Base-by-base conservation (phyloP, 2,329 filamentous ascomycete species). In the Pseudogymnoascus sp. region DNA sequence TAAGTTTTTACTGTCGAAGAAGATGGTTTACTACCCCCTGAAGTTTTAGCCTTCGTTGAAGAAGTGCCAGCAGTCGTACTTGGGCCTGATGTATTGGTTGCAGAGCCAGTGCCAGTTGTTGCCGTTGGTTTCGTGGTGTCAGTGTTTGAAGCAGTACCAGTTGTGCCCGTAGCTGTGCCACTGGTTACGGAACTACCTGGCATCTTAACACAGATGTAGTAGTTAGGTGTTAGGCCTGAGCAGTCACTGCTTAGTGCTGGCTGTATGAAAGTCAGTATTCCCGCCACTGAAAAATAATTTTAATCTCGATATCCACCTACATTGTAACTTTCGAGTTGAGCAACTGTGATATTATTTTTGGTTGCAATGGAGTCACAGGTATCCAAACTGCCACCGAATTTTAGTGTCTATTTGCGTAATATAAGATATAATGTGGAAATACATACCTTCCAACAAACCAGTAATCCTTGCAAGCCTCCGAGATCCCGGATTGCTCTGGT, bases 201-300 rank as follows among this genome's bases (percentile, higher is more conserved):
- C 17, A 59, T 59, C 39, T 50, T 41, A 60, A 60, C 29, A 60
- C 59, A 60, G 40, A 60, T 50, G 15, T 60, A 60, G 24, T 50
- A 60, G 40, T 60, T 50, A 2, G 59, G 36, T 35, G 17, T 58
- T 21, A 60, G 40, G 17, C 41, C 59, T 3, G 59, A 60, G 47
- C 59, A 60, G 17, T 58, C 40, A 31, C n/a, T 54, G 10, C 41
- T 36, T 9, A 60, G 24, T 50, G 59, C 59, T 5, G 59, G 59
- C 58, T 60, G 41, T 33, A 21, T 33, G 4, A 5, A 4, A 21
- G 26, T 54, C 15, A 54, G n/a, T 21, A 17, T 21, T 54, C 4
- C 21, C 21, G 10, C 4, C n/a, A 11, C 9, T 9, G 5, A 24
- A 54, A 35, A 54, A 6, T 33, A 33, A 2, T 31, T 33, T 17